These are phyloP conservation scores for Colletotrichum tropicicola DNA, from an alignment of 2,329 filamentous ascomycete species.

Conservation along the genomic window DNA sequence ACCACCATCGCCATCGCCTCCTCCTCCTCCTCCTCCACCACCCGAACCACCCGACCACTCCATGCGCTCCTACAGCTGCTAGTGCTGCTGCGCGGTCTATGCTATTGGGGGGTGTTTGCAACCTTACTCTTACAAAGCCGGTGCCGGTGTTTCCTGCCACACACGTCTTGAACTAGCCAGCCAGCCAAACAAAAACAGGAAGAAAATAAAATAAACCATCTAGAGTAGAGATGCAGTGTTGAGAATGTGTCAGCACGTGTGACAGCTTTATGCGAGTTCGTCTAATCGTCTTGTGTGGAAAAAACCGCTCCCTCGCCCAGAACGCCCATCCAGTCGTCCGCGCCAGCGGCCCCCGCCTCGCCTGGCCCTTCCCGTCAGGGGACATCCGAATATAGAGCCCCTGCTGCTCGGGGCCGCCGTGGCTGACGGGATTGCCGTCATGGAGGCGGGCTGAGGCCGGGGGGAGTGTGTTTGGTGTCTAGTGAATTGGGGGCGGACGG, in stretches of 20 bases:
- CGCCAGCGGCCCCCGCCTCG: no score
- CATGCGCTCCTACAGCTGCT: not conserved
- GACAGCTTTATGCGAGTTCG: slow-evolving; percentile 19
- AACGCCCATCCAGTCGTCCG: no score
- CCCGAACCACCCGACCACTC: no score
- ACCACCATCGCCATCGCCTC: not conserved
- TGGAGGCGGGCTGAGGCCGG: not conserved
- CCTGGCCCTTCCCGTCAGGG: not conserved
- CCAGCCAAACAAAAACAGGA: not conserved
- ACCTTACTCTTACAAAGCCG: slow-evolving; percentile 30
- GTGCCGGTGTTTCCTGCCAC: not conserved
- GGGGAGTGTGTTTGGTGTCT: not conserved
- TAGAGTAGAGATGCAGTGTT: slow-evolving; percentile 30
- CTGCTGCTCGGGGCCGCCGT: not conserved
- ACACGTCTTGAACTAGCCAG: no score
- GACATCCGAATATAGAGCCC: not conserved
- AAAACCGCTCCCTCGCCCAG: not conserved
- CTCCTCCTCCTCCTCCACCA: no score
- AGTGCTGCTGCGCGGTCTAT: slow-evolving; percentile 14
- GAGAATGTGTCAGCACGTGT: not conserved
- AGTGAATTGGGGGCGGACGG: not conserved
- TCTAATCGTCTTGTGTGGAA: slow-evolving; percentile 21
- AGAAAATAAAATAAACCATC: not conserved
- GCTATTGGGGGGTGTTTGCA: slow-evolving; percentile 5
- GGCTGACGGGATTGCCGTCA: not conserved